A percentile compares a stretch with the other conserved stretches of the same genome.
Evolutionary conservation across 2,329 filamentous ascomycete genomes (phyloP).

Genomic region (Endothia cerciana): DNA sequence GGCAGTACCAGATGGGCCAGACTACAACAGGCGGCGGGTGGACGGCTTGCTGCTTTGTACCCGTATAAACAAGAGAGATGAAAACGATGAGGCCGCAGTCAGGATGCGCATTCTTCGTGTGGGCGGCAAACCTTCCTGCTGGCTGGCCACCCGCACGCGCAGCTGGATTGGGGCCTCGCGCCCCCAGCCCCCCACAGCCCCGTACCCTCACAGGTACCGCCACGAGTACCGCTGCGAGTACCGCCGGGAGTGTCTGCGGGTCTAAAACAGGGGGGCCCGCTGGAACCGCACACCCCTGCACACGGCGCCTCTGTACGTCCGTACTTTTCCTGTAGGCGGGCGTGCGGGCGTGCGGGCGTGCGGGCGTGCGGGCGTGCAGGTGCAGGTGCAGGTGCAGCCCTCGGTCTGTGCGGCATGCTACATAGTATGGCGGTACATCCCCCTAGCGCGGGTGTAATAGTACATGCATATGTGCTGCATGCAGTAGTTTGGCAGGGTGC

Average conservation of each 20-base stretch:
- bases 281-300: constrained; percentile 17
- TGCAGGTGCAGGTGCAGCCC: background rate
- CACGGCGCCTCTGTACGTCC: too few species aligned
- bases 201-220: background rate
- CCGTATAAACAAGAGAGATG: too few species aligned
- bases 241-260: constrained; percentile 6
- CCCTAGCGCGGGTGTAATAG: background rate
- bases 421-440: background rate
- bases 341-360: background rate
- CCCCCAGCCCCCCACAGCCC: background rate
- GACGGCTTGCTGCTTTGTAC: too few species aligned
- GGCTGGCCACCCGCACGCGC: too few species aligned
- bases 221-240: constrained; percentile 6
- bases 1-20: too few species aligned
- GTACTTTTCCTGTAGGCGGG: background rate
- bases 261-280: constrained; percentile 19
- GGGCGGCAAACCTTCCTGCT: too few species aligned
- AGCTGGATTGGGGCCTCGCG: background rate
- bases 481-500: too few species aligned
- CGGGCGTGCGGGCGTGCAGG: background rate
- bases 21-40: too few species aligned
- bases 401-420: background rate
- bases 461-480: too few species aligned
- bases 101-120: too few species aligned
- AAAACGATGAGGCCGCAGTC: too few species aligned